Percentiles rank a stretch among this genome's conserved stretches.
These are phyloP conservation scores for Prorocentrum cordatum DNA, from an alignment of 169 alveolate species.

Conservation along the genomic window DNA sequence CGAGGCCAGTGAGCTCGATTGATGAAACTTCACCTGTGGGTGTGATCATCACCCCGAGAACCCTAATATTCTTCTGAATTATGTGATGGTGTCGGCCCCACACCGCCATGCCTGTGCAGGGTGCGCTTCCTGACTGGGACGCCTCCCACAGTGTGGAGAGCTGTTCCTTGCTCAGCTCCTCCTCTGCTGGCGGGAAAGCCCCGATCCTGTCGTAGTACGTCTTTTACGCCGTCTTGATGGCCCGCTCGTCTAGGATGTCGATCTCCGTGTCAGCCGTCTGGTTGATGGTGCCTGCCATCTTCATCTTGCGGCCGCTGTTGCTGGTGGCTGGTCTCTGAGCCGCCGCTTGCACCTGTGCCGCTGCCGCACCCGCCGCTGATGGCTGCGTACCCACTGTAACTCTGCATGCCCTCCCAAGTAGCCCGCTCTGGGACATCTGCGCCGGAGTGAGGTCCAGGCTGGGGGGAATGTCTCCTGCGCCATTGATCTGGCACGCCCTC, in stretches of 20 bases:
- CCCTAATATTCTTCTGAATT: neutral
- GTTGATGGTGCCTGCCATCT: neutral
- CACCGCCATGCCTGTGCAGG: constrained; percentile 23
- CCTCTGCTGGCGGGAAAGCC: constrained; percentile 1
- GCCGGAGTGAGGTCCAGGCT: neutral
- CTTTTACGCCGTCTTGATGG: neutral
- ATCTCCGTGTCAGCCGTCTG: constrained; percentile 18
- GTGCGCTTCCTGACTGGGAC: neutral
- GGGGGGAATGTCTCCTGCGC: neutral
- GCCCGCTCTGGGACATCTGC: constrained; percentile 5
- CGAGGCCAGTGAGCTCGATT: constrained; percentile 3
- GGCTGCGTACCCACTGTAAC: too few species aligned
- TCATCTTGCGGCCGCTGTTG: too few species aligned
- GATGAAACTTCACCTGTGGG: neutral
- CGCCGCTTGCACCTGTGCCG: too few species aligned
- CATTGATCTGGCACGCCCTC: neutral
- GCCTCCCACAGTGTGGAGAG: neutral
- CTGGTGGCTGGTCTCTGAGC: too few species aligned
- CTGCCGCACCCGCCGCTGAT: too few species aligned
- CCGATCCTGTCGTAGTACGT: neutral
- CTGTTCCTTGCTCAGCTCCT: constrained; percentile 7
- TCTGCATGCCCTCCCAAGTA: constrained; percentile 18
- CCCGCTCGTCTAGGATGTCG: neutral
- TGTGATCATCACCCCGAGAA: neutral
- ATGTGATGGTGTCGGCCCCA: constrained; percentile 37